These are phyloP conservation scores for Nidularia pulvinata DNA, from an alignment of 768 basidiomycete genomes.

Conservation along the genomic window DNA sequence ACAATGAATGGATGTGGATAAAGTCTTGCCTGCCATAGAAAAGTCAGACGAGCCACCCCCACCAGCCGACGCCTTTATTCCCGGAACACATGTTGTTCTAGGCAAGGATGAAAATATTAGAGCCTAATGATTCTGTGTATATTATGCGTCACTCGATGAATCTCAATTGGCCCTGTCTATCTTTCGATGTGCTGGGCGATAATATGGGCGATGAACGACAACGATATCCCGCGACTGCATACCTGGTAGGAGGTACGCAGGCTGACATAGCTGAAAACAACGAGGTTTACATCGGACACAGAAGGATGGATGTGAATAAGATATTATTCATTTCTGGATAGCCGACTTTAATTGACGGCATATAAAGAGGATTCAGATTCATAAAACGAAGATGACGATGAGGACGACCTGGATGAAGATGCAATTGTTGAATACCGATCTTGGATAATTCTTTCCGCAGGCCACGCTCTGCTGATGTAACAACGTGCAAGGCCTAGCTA, in stretches of 20 bases:
- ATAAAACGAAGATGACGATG: constrained; percentile 74
- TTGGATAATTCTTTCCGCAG: too few species aligned
- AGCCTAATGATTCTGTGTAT: constrained; percentile 95
- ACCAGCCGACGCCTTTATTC: constrained; percentile 70
- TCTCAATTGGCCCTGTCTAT: constrained; percentile 95
- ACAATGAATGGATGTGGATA: constrained; percentile 80
- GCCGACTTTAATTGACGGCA: background rate
- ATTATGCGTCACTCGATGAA: constrained; percentile 95
- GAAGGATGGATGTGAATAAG: constrained; percentile 77
- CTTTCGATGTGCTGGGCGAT: constrained; percentile 93
- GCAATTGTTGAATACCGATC: constrained; percentile 91
- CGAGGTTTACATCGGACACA: constrained; percentile 90
- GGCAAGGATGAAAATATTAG: constrained; percentile 89
- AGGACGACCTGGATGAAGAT: constrained; percentile 86
- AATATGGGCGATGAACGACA: constrained; percentile 88
- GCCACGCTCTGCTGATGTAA: too few species aligned
- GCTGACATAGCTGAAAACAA: constrained; percentile 81
- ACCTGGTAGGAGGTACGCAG: constrained; percentile 94
- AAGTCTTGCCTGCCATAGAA: constrained; percentile 76
- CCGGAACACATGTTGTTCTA: constrained; percentile 76
- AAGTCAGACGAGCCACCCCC: constrained; percentile 72
- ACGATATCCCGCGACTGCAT: constrained; percentile 85
- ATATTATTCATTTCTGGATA: constrained; percentile 18
- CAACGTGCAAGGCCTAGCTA: too few species aligned
- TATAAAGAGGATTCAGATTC: constrained; percentile 69